A percentile compares a stretch with the other conserved stretches of the same genome.
These are phyloP conservation scores for Coleophoma crateriformis DNA, from an alignment of 2,329 filamentous ascomycete species.

Conservation along the genomic window DNA sequence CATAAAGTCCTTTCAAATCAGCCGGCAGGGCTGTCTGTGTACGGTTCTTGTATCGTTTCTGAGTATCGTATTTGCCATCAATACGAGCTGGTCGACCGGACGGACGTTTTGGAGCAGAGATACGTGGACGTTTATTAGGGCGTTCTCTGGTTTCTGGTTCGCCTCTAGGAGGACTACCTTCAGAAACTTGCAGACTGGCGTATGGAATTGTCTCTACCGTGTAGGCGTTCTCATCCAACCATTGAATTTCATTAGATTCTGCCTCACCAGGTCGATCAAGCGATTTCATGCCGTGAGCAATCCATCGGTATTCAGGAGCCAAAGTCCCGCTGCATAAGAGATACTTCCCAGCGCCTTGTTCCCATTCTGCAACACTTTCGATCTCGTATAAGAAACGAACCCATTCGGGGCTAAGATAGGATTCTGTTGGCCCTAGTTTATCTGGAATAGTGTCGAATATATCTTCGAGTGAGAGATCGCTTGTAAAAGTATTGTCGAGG, in stretches of 20 bases:
- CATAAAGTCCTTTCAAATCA: conserved; percentile 20
- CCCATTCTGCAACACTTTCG: conserved; percentile 39
- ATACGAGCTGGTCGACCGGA: neutral
- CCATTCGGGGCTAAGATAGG: neutral
- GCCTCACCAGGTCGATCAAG: conserved; percentile 11
- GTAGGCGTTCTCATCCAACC: conserved; percentile 34
- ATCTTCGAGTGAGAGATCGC: conserved; percentile 17
- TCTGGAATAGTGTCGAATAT: conserved; percentile 20
- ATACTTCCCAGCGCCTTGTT: conserved; percentile 32
- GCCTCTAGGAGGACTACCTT: conserved; percentile 3
- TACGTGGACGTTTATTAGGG: neutral
- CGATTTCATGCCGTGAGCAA: conserved; percentile 26
- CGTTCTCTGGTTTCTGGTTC: neutral
- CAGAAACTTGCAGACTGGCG: conserved; percentile 25
- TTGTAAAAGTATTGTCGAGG: conserved; percentile 27
- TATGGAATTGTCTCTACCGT: conserved; percentile 37
- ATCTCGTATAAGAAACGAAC: conserved; percentile 27
- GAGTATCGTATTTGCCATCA: neutral
- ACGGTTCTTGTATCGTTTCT: conserved; percentile 13
- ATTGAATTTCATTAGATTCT: conserved; percentile 23
- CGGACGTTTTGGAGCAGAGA: neutral
- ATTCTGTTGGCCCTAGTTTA: conserved; percentile 10
- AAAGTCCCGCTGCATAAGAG: conserved; percentile 28
- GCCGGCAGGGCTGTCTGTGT: conserved; percentile 11
- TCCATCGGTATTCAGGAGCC: conserved; percentile 32